Evolutionary conservation across 139 green algal species (phyloP).

Genomic region (Closterium sp.): DNA sequence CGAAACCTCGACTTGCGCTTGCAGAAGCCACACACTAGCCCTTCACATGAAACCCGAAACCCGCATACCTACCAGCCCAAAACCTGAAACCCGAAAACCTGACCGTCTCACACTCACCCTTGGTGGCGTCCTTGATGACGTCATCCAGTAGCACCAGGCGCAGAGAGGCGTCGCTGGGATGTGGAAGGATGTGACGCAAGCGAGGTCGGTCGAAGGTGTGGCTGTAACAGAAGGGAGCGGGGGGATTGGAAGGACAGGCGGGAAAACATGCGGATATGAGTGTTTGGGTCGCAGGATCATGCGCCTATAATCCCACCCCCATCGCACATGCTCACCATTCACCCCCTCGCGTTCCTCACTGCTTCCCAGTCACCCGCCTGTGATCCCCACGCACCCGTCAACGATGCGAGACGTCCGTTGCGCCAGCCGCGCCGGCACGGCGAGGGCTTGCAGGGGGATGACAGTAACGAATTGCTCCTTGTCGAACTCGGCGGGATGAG

Average conservation of each 20-base stretch:
- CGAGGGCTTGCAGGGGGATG: background rate
- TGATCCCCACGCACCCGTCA: background rate
- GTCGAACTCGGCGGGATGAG: background rate
- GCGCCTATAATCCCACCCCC: background rate
- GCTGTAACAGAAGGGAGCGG: background rate
- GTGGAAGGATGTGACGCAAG: slow-evolving; percentile 8
- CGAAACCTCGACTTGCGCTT: too few species aligned
- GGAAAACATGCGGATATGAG: background rate
- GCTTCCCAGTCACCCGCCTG: background rate
- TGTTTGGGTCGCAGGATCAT: background rate
- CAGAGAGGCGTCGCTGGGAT: slow-evolving; percentile 3
- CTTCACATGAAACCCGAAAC: too few species aligned
- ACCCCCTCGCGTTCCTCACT: background rate
- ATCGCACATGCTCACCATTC: background rate
- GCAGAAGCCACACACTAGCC: too few species aligned
- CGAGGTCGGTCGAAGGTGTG: slow-evolving; percentile 22
- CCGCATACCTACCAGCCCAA: too few species aligned
- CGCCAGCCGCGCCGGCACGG: background rate
- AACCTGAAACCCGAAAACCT: slow-evolving; percentile 9
- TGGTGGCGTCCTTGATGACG: background rate
- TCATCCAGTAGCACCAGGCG: slow-evolving; percentile 35
- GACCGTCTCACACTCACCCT: background rate
- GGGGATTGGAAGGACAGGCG: too few species aligned
- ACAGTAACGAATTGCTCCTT: background rate
- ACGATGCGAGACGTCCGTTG: background rate